Percentiles rank a stretch among this genome's conserved stretches.
These are phyloP conservation scores for Letharia columbiana DNA, from an alignment of 495 filamentous ascomycete genomes.

Conservation along the genomic window DNA sequence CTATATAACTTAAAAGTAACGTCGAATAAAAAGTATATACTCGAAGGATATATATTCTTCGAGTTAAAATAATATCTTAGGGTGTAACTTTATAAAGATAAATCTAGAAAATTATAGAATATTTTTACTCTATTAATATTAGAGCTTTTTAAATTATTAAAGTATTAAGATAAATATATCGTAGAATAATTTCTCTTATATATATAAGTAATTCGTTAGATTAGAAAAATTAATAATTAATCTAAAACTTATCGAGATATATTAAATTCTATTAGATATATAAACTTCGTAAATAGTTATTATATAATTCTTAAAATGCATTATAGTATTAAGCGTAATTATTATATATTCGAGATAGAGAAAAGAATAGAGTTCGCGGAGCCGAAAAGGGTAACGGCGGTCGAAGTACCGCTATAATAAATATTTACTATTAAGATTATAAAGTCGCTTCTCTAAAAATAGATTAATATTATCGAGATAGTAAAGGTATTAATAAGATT, in stretches of 20 bases:
- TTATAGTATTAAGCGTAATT: background rate
- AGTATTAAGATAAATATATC: no score
- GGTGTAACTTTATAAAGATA: background rate
- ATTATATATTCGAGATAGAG: background rate
- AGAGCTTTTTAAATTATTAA: no score
- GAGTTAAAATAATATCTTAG: background rate
- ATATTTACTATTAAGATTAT: conserved; percentile 5
- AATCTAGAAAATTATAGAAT: background rate
- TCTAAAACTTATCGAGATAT: background rate
- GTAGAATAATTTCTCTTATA: no score
- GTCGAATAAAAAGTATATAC: background rate
- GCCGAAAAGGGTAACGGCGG: conserved; percentile 2
- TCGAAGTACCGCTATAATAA: background rate
- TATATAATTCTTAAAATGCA: background rate
- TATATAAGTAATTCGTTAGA: no score
- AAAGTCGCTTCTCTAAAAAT: conserved; percentile 1
- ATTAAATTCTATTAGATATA: background rate
- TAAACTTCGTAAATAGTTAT: background rate
- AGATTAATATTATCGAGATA: conserved; percentile 14
- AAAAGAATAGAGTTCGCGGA: background rate
- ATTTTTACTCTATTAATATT: background rate
- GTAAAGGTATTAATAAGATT: background rate
- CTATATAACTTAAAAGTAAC: background rate
- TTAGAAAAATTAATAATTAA: background rate
- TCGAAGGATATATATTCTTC: background rate